These are phyloP conservation scores for Xylariaceae sp. DNA, from an alignment of 2,329 filamentous ascomycete species.

Conservation along the genomic window DNA sequence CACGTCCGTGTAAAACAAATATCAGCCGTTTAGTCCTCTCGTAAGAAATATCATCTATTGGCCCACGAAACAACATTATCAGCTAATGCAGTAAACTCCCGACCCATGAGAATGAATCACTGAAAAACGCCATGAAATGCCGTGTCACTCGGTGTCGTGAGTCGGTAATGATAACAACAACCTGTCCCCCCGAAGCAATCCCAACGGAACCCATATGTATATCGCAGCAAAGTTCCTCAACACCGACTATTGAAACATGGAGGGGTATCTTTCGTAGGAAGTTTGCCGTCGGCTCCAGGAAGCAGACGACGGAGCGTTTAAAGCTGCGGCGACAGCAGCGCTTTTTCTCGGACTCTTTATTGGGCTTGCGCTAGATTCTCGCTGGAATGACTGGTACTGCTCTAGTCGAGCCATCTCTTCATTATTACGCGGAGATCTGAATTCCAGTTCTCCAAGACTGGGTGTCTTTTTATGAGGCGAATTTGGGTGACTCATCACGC, in stretches of 20 bases:
- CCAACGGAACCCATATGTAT: not conserved
- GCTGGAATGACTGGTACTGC: conserved; percentile 38
- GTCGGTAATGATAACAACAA: not conserved
- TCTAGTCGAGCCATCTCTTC: conserved; percentile 59
- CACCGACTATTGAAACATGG: conserved; percentile 31
- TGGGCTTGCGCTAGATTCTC: conserved; percentile 30
- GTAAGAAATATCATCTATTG: not conserved
- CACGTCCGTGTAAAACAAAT: conserved; percentile 8
- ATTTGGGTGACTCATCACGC: conserved; percentile 72
- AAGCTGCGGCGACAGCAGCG: conserved; percentile 23
- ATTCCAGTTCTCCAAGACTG: conserved; percentile 55
- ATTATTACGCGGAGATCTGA: conserved; percentile 53
- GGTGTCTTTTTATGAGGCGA: conserved; percentile 78
- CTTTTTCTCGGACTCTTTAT: conserved; percentile 30
- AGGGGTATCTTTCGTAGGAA: conserved; percentile 34
- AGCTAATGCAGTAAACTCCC: conserved; percentile 11
- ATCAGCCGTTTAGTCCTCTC: not conserved
- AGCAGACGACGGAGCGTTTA: conserved; percentile 18
- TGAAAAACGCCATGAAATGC: conserved; percentile 26
- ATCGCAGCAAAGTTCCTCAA: not conserved
- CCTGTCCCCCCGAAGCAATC: not conserved
- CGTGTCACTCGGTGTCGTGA: conserved; percentile 9
- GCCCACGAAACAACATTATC: conserved; percentile 5
- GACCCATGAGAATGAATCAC: conserved; percentile 11
- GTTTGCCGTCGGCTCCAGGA: conserved; percentile 25